These are phyloP conservation scores for Chlamydomonas sp. DNA, from an alignment of 139 green algal species.

Conservation along the genomic window DNA sequence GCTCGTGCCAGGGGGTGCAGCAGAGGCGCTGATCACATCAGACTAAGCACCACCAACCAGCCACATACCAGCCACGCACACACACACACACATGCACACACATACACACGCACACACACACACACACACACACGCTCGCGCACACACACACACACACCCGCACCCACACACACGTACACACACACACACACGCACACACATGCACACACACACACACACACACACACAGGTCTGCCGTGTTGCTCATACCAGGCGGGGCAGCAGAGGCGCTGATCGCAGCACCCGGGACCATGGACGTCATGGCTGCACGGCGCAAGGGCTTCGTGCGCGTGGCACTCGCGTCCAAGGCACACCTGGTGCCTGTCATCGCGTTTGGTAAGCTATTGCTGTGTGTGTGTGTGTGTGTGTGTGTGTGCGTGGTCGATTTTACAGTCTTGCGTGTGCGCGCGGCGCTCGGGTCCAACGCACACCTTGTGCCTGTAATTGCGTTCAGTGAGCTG, in stretches of 20 bases:
- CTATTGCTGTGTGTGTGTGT: no score
- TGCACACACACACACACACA: no score
- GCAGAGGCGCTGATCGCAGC: neutral
- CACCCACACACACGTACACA: no score
- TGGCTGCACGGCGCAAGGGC: neutral
- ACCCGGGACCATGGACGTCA: neutral
- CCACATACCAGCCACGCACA: neutral
- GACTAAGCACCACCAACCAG: neutral
- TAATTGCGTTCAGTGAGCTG: no score
- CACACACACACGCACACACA: neutral
- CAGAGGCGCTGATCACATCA: neutral
- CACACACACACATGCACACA: slow-evolving; percentile 2
- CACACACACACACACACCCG: no score
- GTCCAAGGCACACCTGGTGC: neutral
- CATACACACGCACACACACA: neutral
- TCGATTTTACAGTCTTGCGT: no score
- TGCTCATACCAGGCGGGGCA: neutral
- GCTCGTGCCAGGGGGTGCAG: neutral
- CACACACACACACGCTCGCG: neutral
- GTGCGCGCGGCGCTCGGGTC: no score
- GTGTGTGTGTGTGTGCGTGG: no score
- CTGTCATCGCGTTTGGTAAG: neutral
- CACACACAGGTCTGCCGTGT: no score
- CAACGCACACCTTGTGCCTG: no score
- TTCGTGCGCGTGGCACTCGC: neutral